phyloP scores from a whole-genome alignment of 148 eudicot species.

The Agrostemma githago region DNA sequence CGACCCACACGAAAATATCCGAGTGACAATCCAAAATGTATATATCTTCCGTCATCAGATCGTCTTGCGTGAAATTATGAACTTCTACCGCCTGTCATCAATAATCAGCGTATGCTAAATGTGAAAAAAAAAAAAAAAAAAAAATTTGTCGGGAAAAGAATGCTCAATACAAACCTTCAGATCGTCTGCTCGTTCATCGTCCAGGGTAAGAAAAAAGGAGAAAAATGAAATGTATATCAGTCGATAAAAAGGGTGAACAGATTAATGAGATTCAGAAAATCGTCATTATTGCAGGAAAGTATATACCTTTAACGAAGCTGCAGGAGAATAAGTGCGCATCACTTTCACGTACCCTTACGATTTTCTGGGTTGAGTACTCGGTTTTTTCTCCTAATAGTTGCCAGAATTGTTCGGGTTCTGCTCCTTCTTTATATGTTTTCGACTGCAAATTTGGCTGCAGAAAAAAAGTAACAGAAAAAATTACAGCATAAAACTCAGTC shows the following conservation, averaged over 20 bases:
- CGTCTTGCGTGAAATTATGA: constrained; percentile 83
- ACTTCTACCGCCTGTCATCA: constrained; percentile 69
- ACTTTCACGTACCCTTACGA: constrained; percentile 57
- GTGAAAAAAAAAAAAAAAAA: not conserved
- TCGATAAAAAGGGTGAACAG: constrained; percentile 14
- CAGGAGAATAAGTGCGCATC: constrained; percentile 91
- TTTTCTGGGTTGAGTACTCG: constrained; percentile 77
- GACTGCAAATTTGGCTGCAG: constrained; percentile 88
- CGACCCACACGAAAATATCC: constrained; percentile 90
- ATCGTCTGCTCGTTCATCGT: constrained; percentile 47
- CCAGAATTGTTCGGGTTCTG: constrained; percentile 85
- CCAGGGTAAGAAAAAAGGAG: constrained; percentile 21
- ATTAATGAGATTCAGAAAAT: constrained; percentile 2
- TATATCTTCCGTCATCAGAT: constrained; percentile 94
- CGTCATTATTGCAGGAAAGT: not conserved
- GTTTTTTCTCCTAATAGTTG: constrained; percentile 77
- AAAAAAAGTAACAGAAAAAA: not conserved
- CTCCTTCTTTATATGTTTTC: constrained; percentile 78
- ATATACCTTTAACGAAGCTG: constrained; percentile 62
- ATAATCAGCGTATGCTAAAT: not conserved
- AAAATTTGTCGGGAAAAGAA: not conserved
- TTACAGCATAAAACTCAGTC: too few relatives aligned
- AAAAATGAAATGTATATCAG: constrained; percentile 27
- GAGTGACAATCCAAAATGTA: constrained; percentile 79
- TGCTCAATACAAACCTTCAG: constrained; percentile 55